Conservation (phyloP, 495 filamentous ascomycete genomes). For the Echria macrotheca region DNA sequence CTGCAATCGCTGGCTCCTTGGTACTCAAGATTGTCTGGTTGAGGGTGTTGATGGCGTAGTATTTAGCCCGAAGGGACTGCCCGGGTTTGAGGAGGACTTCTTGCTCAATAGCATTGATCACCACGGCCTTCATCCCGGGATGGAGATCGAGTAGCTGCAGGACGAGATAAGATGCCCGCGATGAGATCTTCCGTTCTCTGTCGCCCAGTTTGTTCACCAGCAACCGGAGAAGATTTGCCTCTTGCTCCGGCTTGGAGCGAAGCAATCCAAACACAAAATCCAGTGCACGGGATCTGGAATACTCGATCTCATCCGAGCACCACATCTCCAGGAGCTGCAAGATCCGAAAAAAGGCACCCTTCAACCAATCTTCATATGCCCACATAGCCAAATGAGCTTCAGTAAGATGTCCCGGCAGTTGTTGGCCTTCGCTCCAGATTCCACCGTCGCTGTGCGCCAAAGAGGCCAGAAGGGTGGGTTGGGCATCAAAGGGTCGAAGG, state of each 20-base stretch:
- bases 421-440: conserved; percentile 60
- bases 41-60: conserved; percentile 91
- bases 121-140: conserved; percentile 85
- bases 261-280: conserved; percentile 86
- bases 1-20: conserved; percentile 77
- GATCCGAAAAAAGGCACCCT: conserved; percentile 84
- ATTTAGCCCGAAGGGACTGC: conserved; percentile 81
- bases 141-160: conserved; percentile 84
- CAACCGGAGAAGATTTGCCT: conserved; percentile 84
- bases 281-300: conserved; percentile 75
- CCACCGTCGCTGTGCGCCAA: conserved; percentile 50
- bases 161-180: conserved; percentile 81
- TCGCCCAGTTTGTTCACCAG: conserved; percentile 96
- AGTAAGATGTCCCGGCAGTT: conserved; percentile 63
- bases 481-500: conserved; percentile 69
- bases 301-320: conserved; percentile 91
- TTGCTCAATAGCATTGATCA: conserved; percentile 75
- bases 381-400: conserved; percentile 76
- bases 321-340: conserved; percentile 83
- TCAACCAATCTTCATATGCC: conserved; percentile 94
- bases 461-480: conserved; percentile 66
- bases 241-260: conserved; percentile 94
- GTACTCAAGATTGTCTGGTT: conserved; percentile 90
- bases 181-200: conserved; percentile 87
- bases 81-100: conserved; percentile 84